Evolutionary conservation across 805 yeast genomes (phyloP).

Genomic region (Yamadazyma akitaensis): DNA sequence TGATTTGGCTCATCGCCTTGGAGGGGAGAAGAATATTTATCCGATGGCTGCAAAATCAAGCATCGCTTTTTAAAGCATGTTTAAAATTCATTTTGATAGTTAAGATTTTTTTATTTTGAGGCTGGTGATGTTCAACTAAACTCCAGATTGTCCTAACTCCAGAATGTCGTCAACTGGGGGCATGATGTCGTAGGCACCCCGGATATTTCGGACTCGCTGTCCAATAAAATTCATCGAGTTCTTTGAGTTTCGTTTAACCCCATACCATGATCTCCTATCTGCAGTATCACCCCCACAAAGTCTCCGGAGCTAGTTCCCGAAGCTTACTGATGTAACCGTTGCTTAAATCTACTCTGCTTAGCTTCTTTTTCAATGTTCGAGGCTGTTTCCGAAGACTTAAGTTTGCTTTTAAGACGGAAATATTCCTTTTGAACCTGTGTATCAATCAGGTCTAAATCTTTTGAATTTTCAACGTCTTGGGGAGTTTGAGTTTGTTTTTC

Average conservation of each 20-base stretch:
- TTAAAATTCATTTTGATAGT: too few relatives aligned
- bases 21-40: constrained; percentile 4
- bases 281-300: constrained; percentile 2
- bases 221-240: constrained; percentile 6
- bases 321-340: constrained; percentile 6
- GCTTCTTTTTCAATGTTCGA: background rate
- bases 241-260: background rate
- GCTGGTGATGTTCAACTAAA: background rate
- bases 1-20: background rate
- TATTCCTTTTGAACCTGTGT: constrained; percentile 48
- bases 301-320: background rate
- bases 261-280: background rate
- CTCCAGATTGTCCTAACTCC: background rate
- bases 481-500: constrained; percentile 20
- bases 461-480: constrained; percentile 11
- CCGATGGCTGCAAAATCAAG: constrained; percentile 7
- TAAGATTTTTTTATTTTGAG: too few relatives aligned
- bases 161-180: background rate
- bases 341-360: constrained; percentile 12
- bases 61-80: background rate
- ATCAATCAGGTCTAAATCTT: constrained; percentile 31
- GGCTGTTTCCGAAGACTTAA: background rate
- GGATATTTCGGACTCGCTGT: constrained; percentile 8
- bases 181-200: background rate
- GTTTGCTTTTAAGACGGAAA: constrained; percentile 10